These are phyloP conservation scores for Paramyrothecium roridum DNA, from an alignment of 2,329 filamentous ascomycete genomes.

Conservation along the genomic window DNA sequence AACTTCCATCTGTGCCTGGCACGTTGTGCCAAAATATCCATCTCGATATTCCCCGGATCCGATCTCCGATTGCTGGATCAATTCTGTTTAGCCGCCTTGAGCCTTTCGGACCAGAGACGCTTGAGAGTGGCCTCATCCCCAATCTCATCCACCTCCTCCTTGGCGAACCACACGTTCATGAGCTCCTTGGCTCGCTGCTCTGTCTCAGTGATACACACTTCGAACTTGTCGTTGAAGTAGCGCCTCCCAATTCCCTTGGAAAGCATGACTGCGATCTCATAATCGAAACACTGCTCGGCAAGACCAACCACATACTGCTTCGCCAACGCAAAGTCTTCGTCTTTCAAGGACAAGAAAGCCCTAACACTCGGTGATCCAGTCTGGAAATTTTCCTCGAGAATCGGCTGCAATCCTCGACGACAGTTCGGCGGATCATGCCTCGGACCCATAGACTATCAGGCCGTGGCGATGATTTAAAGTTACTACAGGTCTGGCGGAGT, in stretches of 20 bases:
- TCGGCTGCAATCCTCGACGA: background rate
- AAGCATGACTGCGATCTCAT: background rate
- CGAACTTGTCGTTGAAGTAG: background rate
- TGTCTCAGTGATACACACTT: background rate
- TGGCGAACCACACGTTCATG: background rate
- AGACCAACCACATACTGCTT: background rate
- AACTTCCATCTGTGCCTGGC: no score
- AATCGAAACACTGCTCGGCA: background rate
- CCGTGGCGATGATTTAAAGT: no score
- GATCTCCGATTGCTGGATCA: no score
- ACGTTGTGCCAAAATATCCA: no score
- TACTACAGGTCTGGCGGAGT: no score
- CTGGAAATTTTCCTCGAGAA: background rate
- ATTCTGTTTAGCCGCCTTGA: background rate
- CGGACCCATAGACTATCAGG: no score
- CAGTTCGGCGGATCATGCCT: background rate
- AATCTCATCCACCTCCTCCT: background rate
- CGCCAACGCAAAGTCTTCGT: background rate
- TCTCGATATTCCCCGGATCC: no score
- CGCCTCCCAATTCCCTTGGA: background rate
- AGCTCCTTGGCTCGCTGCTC: background rate
- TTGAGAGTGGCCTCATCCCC: background rate
- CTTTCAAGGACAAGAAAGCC: background rate
- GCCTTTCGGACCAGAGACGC: background rate
- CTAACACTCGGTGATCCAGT: background rate